phyloP scores from a whole-genome alignment of 306 rosid genomes.

The Glycine tomentella region DNA sequence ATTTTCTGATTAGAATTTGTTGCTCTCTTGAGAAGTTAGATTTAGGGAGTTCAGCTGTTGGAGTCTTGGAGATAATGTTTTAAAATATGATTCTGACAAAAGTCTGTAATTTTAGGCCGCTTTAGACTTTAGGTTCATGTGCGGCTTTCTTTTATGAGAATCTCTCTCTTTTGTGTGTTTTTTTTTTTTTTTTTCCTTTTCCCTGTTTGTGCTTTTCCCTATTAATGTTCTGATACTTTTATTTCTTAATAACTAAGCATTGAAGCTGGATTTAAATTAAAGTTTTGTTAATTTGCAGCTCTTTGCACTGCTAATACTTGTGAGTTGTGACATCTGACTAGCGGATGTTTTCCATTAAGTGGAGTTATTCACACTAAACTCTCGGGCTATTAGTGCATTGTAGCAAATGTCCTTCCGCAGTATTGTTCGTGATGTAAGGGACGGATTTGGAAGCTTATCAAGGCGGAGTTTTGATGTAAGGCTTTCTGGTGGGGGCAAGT shows the following conservation, averaged over 20 bases:
- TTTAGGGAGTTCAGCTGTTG: conserved; percentile 37
- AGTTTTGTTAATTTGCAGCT: conserved; percentile 63
- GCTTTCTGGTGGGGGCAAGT: conserved; percentile 74
- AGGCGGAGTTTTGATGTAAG: conserved; percentile 86
- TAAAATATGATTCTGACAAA: conserved; percentile 57
- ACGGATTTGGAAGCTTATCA: conserved; percentile 86
- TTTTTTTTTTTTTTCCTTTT: conserved; percentile 9
- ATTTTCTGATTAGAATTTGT: conserved; percentile 37
- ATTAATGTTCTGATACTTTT: conserved; percentile 43
- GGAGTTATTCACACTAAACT: conserved; percentile 32
- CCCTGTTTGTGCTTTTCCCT: conserved; percentile 61
- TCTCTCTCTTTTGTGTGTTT: conserved; percentile 44
- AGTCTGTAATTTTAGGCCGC: conserved; percentile 57
- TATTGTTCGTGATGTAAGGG: conserved; percentile 88
- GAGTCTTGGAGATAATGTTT: conserved; percentile 26
- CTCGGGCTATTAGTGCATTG: conserved; percentile 42
- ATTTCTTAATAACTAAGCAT: conserved; percentile 54
- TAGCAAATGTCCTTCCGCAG: conserved; percentile 88
- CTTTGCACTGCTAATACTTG: conserved; percentile 32
- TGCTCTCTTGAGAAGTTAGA: conserved; percentile 37
- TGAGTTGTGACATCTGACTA: conserved; percentile 36
- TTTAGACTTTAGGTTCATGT: conserved; percentile 69
- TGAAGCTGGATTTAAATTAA: conserved; percentile 46
- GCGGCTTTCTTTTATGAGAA: conserved; percentile 64
- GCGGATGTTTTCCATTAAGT: conserved; percentile 13